Percentiles rank a stretch among this genome's conserved stretches.
Evolutionary conservation across 2,329 filamentous ascomycete species (phyloP).

Genomic region (Ophiostoma angusticollis): DNA sequence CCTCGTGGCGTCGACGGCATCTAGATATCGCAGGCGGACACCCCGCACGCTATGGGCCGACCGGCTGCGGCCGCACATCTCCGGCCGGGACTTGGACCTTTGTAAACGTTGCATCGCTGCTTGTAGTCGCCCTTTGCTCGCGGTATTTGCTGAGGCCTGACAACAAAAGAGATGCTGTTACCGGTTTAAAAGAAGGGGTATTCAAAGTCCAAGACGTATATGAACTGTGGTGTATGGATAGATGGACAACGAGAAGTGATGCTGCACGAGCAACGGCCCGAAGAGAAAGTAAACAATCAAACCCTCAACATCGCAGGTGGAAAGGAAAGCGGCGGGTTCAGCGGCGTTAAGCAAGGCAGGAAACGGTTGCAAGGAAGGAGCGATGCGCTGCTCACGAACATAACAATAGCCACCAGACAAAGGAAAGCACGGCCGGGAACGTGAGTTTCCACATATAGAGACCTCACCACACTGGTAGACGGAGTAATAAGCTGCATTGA

Average conservation of each 20-base stretch:
- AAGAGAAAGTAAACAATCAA: conserved; percentile 5
- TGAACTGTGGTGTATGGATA: conserved; percentile 1
- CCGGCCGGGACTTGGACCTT: conserved; percentile 31
- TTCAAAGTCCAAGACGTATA: neutral
- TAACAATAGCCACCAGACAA: too few species aligned
- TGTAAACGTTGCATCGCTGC: conserved; percentile 17
- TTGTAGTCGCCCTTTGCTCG: too few species aligned
- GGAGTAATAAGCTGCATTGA: too few species aligned
- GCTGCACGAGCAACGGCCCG: neutral
- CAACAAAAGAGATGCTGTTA: too few species aligned
- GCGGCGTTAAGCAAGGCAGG: neutral
- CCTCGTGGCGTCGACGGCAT: conserved; percentile 35
- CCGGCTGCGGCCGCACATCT: conserved; percentile 40
- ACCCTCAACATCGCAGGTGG: too few species aligned
- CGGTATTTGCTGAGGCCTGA: too few species aligned
- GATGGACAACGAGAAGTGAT: neutral
- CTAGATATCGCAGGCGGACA: conserved; percentile 34
- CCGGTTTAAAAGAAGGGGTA: too few species aligned
- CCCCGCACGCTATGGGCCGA: conserved; percentile 32
- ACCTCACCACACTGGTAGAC: neutral
- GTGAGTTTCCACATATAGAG: neutral
- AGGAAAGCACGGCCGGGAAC: neutral
- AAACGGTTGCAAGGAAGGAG: neutral
- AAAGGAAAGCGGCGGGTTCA: too few species aligned
- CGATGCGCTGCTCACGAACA: too few species aligned